Percentiles rank a stretch among this genome's conserved stretches.
These are phyloP conservation scores for Rhododendron simsii DNA, from an alignment of 148 eudicot genomes.

Conservation along the genomic window DNA sequence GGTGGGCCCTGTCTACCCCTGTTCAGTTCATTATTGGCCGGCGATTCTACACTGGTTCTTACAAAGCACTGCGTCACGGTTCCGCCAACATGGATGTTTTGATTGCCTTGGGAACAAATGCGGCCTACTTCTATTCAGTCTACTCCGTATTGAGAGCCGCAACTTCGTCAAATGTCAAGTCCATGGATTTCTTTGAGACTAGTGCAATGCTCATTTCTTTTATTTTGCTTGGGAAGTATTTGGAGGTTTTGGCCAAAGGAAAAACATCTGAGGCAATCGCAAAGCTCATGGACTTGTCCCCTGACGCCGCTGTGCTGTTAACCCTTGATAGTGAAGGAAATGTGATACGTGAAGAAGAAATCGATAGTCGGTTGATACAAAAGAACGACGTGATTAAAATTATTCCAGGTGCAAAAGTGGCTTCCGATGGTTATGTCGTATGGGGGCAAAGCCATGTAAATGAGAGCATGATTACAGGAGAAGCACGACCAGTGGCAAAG, in stretches of 20 bases:
- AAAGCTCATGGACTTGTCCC: constrained; percentile 94
- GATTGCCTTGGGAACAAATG: constrained; percentile 90
- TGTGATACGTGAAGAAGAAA: constrained; percentile 68
- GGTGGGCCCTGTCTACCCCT: constrained; percentile 86
- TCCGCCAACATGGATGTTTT: constrained; percentile 98
- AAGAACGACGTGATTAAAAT: constrained; percentile 74
- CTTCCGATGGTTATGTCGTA: constrained; percentile 81
- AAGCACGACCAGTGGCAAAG: constrained; percentile 82
- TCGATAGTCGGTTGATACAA: constrained; percentile 85
- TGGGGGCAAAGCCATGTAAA: constrained; percentile 96
- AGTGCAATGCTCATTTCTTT: constrained; percentile 93
- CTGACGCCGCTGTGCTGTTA: constrained; percentile 68
- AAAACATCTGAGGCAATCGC: constrained; percentile 96
- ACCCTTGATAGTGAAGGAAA: constrained; percentile 55
- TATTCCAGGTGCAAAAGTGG: constrained; percentile 86
- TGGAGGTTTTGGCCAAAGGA: constrained; percentile 89
- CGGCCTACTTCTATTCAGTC: constrained; percentile 91
- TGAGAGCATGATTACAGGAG: constrained; percentile 97
- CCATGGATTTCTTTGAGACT: constrained; percentile 91
- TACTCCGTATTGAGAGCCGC: constrained; percentile 80
- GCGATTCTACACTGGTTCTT: constrained; percentile 76
- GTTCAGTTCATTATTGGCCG: constrained; percentile 89
- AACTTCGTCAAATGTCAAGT: constrained; percentile 50
- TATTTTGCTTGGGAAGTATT: constrained; percentile 87
- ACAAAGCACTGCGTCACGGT: constrained; percentile 71